Evolutionary conservation across 768 basidiomycete genomes (phyloP).

Genomic region (Nevesoporus exiguus): DNA sequence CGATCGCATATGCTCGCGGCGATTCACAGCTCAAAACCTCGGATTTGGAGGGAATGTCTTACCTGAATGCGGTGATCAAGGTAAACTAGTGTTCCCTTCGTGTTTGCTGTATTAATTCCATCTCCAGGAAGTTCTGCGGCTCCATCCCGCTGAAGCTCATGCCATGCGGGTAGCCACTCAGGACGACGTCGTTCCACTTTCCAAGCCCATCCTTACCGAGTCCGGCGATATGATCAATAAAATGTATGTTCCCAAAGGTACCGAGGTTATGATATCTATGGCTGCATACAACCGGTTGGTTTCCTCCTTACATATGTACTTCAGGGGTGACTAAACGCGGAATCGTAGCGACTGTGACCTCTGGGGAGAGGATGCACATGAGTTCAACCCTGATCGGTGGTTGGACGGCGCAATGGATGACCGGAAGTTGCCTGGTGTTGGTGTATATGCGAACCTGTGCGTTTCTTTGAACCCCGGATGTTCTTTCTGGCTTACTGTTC

Average conservation of each 20-base stretch:
- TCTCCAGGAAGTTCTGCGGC: slow-evolving; percentile 42
- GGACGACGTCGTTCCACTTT: slow-evolving; percentile 58
- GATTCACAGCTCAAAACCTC: background rate
- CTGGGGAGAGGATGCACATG: background rate
- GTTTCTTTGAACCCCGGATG: background rate
- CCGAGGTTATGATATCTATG: slow-evolving; percentile 46
- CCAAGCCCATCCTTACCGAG: slow-evolving; percentile 44
- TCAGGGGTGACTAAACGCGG: background rate
- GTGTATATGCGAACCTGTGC: background rate
- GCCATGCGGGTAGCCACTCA: slow-evolving; percentile 45
- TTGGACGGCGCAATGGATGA: background rate
- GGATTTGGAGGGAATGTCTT: background rate
- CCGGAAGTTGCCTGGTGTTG: background rate
- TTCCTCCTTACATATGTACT: background rate
- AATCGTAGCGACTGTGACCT: background rate
- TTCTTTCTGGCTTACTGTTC: background rate
- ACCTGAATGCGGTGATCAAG: slow-evolving; percentile 35
- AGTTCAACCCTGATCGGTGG: background rate
- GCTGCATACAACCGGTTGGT: slow-evolving; percentile 55
- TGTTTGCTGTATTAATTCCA: slow-evolving; percentile 11
- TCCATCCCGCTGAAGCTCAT: slow-evolving; percentile 46
- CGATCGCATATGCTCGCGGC: background rate
- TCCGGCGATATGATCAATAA: slow-evolving; percentile 42
- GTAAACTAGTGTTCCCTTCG: slow-evolving; percentile 6
- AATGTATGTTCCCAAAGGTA: slow-evolving; percentile 48